phyloP scores from a whole-genome alignment of 768 basidiomycete genomes.

The Boletales sp. region DNA sequence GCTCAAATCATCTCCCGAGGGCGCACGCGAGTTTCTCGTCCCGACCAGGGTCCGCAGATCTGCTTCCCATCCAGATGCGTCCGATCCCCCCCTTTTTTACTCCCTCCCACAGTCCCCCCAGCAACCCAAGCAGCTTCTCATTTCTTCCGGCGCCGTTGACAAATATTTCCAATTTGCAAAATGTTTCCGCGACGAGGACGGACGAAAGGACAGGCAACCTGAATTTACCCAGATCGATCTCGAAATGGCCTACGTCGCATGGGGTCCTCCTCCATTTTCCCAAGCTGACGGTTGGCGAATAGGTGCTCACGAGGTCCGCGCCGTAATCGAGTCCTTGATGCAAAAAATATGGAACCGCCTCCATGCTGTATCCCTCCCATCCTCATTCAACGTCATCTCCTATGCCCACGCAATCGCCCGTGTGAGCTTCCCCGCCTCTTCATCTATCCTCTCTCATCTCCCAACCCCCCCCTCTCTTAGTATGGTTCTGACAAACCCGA shows the following conservation, averaged over 20 bases:
- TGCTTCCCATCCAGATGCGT: constrained; percentile 12
- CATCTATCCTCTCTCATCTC: constrained; percentile 7
- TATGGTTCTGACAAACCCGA: constrained; percentile 97
- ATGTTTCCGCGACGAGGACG: constrained; percentile 96
- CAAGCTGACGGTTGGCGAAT: constrained; percentile 65
- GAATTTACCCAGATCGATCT: constrained; percentile 97
- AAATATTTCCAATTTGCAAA: constrained; percentile 90
- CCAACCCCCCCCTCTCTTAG: constrained; percentile 41
- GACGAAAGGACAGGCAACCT: constrained; percentile 91
- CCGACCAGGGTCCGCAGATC: constrained; percentile 58
- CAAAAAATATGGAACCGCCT: constrained; percentile 71
- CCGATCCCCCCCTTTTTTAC: constrained; percentile 57
- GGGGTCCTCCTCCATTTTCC: constrained; percentile 42
- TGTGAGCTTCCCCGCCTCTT: constrained; percentile 41
- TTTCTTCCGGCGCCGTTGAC: constrained; percentile 86
- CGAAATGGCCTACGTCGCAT: constrained; percentile 93
- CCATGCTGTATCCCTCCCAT: constrained; percentile 58
- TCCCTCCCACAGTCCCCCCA: constrained; percentile 94
- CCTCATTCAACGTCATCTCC: constrained; percentile 75
- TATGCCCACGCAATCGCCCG: constrained; percentile 89
- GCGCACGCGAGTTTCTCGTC: constrained; percentile 90
- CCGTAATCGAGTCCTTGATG: constrained; percentile 73
- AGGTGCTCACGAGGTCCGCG: constrained; percentile 79
- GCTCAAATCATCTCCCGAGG: constrained; percentile 89
- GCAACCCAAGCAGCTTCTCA: constrained; percentile 91